Evolutionary conservation across 768 basidiomycete species (phyloP), one percentile per base, ranked within the genome.

Genomic region (Kwoniella heveanensis): DNA sequence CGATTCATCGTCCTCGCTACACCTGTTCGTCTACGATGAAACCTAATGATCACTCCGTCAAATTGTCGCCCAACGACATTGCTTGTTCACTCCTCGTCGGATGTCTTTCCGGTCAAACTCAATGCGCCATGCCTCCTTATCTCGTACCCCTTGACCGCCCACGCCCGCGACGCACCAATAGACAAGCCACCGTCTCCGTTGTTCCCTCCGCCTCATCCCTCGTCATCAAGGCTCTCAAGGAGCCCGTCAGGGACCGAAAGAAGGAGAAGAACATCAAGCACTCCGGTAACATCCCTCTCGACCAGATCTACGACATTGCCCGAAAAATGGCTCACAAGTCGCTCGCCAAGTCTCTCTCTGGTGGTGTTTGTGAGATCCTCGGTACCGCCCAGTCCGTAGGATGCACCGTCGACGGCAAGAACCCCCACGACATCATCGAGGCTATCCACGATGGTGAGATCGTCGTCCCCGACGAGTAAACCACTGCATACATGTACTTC

Each of bases 251-350:
- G 77, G 96, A 99, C 84, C 89, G 96, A 70, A 99, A 99, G 83
- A 99, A 99, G 88, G 95, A 99, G 87, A 99, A 99, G 86, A 99
- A 98, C 86, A 96, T 99, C 85, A 97, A 97, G 83, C 96, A 98
- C 86, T 82, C 83, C 67, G 96, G 96, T 65, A 98, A 97, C 84
- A 85, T 99, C 70, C 78, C 92, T 60, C 85, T 97, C 60, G 92
- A 95, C 77, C 92, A 96, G 81, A 92, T 99, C 78, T 82, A 90
- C 79, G 89, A 92, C 62, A 94, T 97, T 81, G 94, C 95, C 70
- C 90, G 96, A 81, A 95, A 88, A 68, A 95, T 99, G 93, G 89
- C 86, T 82, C 83, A 83, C 82, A 97, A 97, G 83, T 96, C 93
- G 8, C 83, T 97, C 64, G 90, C 94, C 71, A 97, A 94, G 85